Conservation (phyloP, 2,329 filamentous ascomycete species). For the Verticillium zaregamsianum region DNA sequence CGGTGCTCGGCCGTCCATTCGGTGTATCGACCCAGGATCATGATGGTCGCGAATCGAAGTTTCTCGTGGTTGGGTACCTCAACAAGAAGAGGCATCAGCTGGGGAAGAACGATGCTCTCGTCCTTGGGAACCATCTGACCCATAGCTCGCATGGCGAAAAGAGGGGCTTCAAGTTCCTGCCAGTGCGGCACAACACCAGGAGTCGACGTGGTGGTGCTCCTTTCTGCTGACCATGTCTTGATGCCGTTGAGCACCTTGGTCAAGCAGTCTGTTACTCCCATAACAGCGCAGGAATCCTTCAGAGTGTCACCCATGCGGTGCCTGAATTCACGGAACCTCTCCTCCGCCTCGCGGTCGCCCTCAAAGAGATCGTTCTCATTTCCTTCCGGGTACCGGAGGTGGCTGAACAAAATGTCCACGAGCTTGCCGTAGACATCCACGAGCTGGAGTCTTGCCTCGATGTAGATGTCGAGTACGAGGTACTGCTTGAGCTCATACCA, state of each 20-base stretch:
- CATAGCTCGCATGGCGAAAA: conserved; percentile 95
- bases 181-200: conserved; percentile 69
- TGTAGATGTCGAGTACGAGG: conserved; percentile 84
- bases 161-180: conserved; percentile 91
- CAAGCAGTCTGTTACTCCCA: conserved; percentile 87
- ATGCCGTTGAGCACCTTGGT: conserved; percentile 84
- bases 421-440: conserved; percentile 82
- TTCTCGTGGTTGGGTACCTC: conserved; percentile 96
- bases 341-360: conserved; percentile 90
- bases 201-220: conserved; percentile 60
- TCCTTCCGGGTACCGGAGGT: conserved; percentile 78
- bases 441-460: conserved; percentile 71
- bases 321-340: conserved; percentile 94
- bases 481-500: conserved; percentile 99
- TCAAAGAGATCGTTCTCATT: conserved; percentile 85
- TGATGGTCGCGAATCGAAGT: conserved; percentile 96
- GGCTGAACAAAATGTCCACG: conserved; percentile 88
- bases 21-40: conserved; percentile 94
- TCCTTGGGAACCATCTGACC: conserved; percentile 92
- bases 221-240: conserved; percentile 80
- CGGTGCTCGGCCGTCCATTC: conserved; percentile 96
- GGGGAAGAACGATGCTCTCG: conserved; percentile 80
- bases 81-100: conserved; percentile 88
- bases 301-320: conserved; percentile 97
- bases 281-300: conserved; percentile 94